These are phyloP conservation scores for Calocybe gangraenosa DNA, from an alignment of 768 basidiomycete species.

Conservation along the genomic window DNA sequence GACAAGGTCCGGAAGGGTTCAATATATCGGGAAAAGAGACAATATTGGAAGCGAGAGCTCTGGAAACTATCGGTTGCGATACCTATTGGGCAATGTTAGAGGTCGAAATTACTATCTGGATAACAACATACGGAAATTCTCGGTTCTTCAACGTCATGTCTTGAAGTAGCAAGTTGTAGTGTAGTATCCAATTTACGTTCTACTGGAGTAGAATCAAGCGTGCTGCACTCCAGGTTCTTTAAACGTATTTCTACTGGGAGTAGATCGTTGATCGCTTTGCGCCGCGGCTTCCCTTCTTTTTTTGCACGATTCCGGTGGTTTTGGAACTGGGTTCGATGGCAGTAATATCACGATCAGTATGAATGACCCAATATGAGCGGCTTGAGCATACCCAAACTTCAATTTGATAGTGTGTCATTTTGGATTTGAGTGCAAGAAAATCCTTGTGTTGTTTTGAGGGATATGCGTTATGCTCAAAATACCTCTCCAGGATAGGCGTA, in stretches of 20 bases:
- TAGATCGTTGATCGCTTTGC: conserved; percentile 16
- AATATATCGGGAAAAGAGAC: conserved; percentile 1
- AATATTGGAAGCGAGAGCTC: neutral
- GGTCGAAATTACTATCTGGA: no score
- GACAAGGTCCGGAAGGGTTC: conserved; percentile 10
- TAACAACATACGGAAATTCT: no score
- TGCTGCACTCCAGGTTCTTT: conserved; percentile 20
- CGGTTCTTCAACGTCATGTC: no score
- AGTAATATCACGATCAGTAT: neutral
- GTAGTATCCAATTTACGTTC: conserved; percentile 8
- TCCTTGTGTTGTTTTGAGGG: conserved; percentile 36
- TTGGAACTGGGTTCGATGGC: conserved; percentile 39
- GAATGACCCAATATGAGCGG: neutral
- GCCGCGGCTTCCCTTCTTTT: conserved; percentile 22
- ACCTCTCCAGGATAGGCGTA: conserved; percentile 39
- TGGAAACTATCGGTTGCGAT: neutral
- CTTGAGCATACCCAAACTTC: conserved; percentile 48
- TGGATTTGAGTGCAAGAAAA: conserved; percentile 34
- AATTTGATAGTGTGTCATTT: conserved; percentile 42
- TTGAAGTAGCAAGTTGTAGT: conserved; percentile 5
- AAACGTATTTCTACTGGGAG: conserved; percentile 20
- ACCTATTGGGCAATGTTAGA: neutral
- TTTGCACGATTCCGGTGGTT: conserved; percentile 43
- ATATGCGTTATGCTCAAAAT: conserved; percentile 42
- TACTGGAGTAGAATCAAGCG: conserved; percentile 23